Evolutionary conservation across 306 rosid species (phyloP), one percentile per base, ranked within the genome.

Genomic region (Quercus ilex): DNA sequence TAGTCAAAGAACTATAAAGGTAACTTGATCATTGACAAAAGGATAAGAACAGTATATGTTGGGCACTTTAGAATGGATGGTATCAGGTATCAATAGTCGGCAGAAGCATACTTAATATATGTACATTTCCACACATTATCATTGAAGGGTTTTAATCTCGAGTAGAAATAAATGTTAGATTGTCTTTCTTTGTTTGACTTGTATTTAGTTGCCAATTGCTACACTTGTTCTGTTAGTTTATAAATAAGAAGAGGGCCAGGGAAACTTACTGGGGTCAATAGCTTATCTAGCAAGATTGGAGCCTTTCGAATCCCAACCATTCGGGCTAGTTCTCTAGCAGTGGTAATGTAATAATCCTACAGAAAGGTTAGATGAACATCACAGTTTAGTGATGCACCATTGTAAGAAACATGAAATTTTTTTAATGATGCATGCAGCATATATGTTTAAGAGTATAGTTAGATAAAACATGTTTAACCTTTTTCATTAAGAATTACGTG

Each of bases 241-340:
- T 35, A 35, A 59, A 30, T n/a, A 75, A 74, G 71, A 56, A 72
- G 60, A 72, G 55, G 58, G 69, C 62, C 55, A 68, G 31, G 68
- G 76, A 73, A 55, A 57, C 92, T 88, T 83, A 93, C 98, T 87
- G 31, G 97, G 94, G 77, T 90, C 85, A 63, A 90, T 87, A 78
- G 95, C 85, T 53, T 93, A 87, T 69, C 89, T 86, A 5, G 97
- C 74, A 90, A 81, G 75, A 93, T 84, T 71, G 98, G 30, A 28
- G 30, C 3, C 30, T 28, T 26, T 2, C 3, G 30, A 28, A 28
- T 28, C 30, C 30, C 30, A 28, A 28, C 30, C 30, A 28, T 28
- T 28, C 30, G 3, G 30, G 30, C 30, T 28, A 28, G 30, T 28
- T 28, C 4, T 28, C 30, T 28, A 28, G 30, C 30, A 28, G 30